phyloP scores from a whole-genome alignment of 83 land plant species.

The Picea abies region DNA sequence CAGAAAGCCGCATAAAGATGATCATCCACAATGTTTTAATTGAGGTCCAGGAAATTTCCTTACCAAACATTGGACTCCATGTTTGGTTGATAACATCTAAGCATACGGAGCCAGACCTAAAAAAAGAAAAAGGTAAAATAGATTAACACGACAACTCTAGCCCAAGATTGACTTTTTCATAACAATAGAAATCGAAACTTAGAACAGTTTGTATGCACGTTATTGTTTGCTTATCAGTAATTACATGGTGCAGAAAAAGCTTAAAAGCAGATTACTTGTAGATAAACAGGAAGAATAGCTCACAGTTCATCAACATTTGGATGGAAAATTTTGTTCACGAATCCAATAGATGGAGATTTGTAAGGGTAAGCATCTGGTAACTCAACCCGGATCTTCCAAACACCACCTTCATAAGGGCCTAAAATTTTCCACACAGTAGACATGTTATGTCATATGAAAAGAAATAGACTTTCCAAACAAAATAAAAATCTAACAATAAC shows the following conservation, averaged over 20 bases:
- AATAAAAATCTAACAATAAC: not conserved
- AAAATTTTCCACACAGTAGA: slow-evolving; percentile 4
- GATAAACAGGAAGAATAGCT: slow-evolving; percentile 20
- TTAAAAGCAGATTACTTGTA: not conserved
- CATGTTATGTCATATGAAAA: not conserved
- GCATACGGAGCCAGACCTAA: slow-evolving; percentile 83
- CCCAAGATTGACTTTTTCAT: not conserved
- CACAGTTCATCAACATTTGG: slow-evolving; percentile 82
- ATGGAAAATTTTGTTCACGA: slow-evolving; percentile 75
- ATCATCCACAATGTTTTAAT: not conserved
- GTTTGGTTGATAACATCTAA: slow-evolving; percentile 90
- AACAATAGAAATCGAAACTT: not conserved
- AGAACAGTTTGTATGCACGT: not conserved
- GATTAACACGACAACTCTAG: slow-evolving; percentile 2
- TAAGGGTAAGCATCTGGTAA: slow-evolving; percentile 84
- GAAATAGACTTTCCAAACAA: not conserved
- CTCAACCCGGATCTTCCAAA: slow-evolving; percentile 80
- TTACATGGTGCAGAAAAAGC: no score
- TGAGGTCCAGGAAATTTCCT: not conserved
- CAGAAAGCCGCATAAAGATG: not conserved
- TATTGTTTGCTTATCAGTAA: not conserved
- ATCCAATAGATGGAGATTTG: slow-evolving; percentile 84
- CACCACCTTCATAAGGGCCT: slow-evolving; percentile 77
- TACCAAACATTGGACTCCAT: slow-evolving; percentile 94
- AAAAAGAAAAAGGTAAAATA: not conserved